Evolutionary conservation across 345 rosid genomes (phyloP), one percentile per base, ranked within the genome.

Genomic region (Kandelia obovata): DNA sequence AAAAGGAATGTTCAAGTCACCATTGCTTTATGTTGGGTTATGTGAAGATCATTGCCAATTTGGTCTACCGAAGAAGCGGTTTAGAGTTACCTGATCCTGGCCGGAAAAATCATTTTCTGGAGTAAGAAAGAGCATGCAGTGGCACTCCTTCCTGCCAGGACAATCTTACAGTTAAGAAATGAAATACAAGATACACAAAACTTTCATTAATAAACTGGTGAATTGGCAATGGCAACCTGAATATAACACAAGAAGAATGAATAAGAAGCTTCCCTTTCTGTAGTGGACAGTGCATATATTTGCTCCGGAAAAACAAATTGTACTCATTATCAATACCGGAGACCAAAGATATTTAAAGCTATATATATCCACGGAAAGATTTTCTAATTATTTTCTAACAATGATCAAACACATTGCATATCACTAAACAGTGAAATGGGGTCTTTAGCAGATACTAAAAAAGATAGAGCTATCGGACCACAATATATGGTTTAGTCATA

Each of bases 91-190:
- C 96, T 92, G 97, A 74, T 95, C 97, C 68, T 80, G 68, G 61
- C 99, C 99, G 0, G 96, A 92, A 77, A 92, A 95, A 87, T 95
- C 99, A 74, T 92, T 91, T 17, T 89, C 99, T 3, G 99, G 89
- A 55, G 96, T 95, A 66, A 95, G 89, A 83, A 95, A 95, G 70
- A 95, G 96, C 99, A 95, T 91, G 84, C 97, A 91, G 81, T 95
- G 99, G 77, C 99, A 95, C 76, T 95, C 99, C 82, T 88, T 95
- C 93, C 99, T 95, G 96, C 78, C 47, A 71, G 61, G 37, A 34
- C n/a, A 66, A 30, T 57, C 73, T 62, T n/a, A 65, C 28, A 46
- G 28, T 47, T 62, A 34, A 46, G 39, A 39, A 30, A 57, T 39
- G 21, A 1, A 46, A 5, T 21, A 16, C 58, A 0, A 3, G 4